Evolutionary conservation across 1,284 basidiomycete genomes (phyloP), one percentile per base, ranked within the genome.

Genomic region (Somion occarium): DNA sequence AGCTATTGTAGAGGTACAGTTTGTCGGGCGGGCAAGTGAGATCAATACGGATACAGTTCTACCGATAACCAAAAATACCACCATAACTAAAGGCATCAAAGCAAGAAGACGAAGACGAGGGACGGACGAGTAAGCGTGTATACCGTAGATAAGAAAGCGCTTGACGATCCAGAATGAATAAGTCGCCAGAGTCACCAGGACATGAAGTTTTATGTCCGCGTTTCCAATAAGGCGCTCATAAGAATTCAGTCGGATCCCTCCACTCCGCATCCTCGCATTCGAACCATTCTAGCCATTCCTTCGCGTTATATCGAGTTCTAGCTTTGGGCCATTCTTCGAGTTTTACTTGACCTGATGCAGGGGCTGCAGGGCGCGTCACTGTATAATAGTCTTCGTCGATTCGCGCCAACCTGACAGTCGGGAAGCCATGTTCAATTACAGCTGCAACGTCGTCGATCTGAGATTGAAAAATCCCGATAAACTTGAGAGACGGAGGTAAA

Each of bases 221-320:
- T 7, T 7, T 34, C 30, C 7, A 15, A 34, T 34, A 34, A 15
- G 7, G 7, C 30, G 15, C 7, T 46, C 44, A 64, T 18, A 63
- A 55, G 46, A 66, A 66, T 48, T 66, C 61, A 13, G 60, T 58
- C 5, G 64, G 60, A 52, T 62, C 57, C 24, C 63, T 55, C 64
- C 64, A 66, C 53, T 66, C 64, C 13, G 63, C 63, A 47, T 62
- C 59, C 51, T 50, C 56, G 51, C 64, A 66, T 13, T 59, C 64
- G 30, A 54, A 63, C 70, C 79, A 81, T 60, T 84, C 81, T 23
- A 86, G 66, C 82, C 81, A 84, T 57, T 85, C 81, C 7, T 64
- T 66, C 3, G 70, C 69, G 55, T 82, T 76, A 57, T 78, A 80
- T 53, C 70, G 64, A 25, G 72, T 74, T 23, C 80, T 65, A 46